Evolutionary conservation across 1,284 basidiomycete genomes (phyloP), one percentile per base, ranked within the genome.

Genomic region (Ceratorhiza oryzae-sativae): DNA sequence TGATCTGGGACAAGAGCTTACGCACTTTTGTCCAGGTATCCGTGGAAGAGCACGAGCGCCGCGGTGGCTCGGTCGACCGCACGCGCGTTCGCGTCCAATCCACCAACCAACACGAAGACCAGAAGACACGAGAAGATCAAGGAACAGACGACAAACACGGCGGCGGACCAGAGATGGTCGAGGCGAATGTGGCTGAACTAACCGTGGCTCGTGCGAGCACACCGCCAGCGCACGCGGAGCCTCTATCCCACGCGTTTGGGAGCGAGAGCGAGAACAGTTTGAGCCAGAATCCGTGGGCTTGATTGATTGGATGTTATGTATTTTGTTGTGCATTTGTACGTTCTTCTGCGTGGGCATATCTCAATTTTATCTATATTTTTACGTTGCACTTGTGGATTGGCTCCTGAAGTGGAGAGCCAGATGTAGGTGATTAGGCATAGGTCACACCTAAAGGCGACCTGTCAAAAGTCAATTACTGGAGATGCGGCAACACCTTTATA

Each of bases 251-350:
- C 25, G 27, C 59, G 30, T 45, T 56, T 61, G n/a, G 30, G 27
- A 45, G 55, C 18, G 48, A 36, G 42, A 61, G 51, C 12, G 68
- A 60, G 58, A 67, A 20, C 58, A 61, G 71, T 71, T 68, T 62
- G 61, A 60, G 41, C n/a, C 77, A 78, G 72, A 80, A 80, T 74
- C 79, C 79, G 1, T 80, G 79, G 79, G 76, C 76, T n/a, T 78
- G 58, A 74, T 56, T 36, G n/a, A n/a, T 39, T 9, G 8, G 13
- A 13, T 32, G 49, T 23, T 27, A 39, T 39, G 13, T 39, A 39
- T 39, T 39, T 6, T 39, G 13, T 51, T 51, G 23, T 51, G 2
- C 27, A 48, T 48, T 48, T 48, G n/a, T n/a, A n/a, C n/a, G n/a
- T 48, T 4, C 2, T 48, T 48, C 6, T 45, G 23, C 12, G 9